phyloP scores from a whole-genome alignment of 1,284 basidiomycete species.

The Trichosporon asahii region DNA sequence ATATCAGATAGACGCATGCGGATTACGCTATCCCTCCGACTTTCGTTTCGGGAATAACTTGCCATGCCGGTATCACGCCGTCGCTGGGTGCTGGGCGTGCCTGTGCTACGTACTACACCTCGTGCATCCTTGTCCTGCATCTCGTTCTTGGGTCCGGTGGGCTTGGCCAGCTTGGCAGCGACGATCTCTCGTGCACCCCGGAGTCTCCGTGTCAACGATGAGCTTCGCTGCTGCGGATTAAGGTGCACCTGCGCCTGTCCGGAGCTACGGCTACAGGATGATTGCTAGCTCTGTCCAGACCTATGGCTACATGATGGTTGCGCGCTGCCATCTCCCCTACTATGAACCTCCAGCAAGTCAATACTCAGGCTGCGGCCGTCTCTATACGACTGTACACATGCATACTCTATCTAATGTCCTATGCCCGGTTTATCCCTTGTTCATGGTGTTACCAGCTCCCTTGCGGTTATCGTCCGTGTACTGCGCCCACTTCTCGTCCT shows the following conservation, averaged over 20 bases:
- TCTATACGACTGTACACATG: background rate
- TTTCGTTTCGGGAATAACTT: background rate
- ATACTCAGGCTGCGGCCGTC: no score
- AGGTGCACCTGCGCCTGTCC: no score
- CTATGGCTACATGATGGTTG: no score
- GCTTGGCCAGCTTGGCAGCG: background rate
- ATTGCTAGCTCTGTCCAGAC: no score
- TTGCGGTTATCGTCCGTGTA: conserved; percentile 75
- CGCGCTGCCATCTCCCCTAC: no score
- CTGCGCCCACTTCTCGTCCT: conserved; percentile 82
- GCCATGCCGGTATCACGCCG: background rate
- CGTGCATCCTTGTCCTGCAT: no score
- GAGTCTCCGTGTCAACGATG: no score
- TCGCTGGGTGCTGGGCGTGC: background rate
- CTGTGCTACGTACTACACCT: background rate
- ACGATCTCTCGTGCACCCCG: background rate
- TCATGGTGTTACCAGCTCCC: conserved; percentile 93
- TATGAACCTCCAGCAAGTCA: no score
- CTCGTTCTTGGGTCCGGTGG: no score
- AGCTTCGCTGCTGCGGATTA: no score
- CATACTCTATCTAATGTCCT: background rate
- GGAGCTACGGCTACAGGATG: no score
- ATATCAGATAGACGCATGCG: background rate
- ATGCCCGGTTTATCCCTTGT: conserved; percentile 65
- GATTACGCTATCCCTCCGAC: background rate